These are phyloP conservation scores for Coniochaeta sp. DNA, from an alignment of 2,329 filamentous ascomycete species.

Conservation along the genomic window DNA sequence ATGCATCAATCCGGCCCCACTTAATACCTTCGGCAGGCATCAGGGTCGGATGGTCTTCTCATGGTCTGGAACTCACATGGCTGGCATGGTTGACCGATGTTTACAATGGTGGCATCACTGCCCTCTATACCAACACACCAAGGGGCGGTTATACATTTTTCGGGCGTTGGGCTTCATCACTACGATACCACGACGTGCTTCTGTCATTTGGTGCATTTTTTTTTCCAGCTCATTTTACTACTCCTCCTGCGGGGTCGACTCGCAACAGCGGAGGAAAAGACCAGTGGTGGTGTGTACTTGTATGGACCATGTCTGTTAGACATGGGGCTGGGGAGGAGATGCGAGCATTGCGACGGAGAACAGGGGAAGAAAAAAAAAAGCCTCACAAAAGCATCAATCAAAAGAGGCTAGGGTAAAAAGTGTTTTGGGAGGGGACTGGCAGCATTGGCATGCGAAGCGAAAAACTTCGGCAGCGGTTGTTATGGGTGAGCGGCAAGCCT, in stretches of 20 bases:
- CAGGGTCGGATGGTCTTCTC: slow-evolving; percentile 11
- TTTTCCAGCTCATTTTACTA: background rate
- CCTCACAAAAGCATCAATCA: background rate
- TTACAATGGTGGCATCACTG: slow-evolving; percentile 18
- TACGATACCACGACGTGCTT: background rate
- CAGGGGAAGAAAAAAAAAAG: background rate
- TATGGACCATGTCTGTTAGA: background rate
- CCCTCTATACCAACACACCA: slow-evolving; percentile 4
- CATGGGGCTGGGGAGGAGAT: background rate
- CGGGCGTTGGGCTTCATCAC: background rate
- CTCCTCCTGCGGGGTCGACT: background rate
- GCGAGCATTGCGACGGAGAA: background rate
- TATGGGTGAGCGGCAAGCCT: background rate
- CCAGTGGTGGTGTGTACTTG: background rate
- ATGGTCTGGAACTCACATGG: slow-evolving; percentile 8
- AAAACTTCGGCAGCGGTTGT: background rate
- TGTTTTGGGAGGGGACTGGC: background rate
- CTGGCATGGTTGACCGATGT: slow-evolving; percentile 13
- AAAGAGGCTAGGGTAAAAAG: background rate
- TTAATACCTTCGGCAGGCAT: slow-evolving; percentile 8
- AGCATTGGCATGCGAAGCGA: background rate
- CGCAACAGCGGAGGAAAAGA: background rate
- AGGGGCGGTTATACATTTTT: background rate
- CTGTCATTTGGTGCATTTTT: background rate
- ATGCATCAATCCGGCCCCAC: slow-evolving; percentile 12